phyloP scores from a whole-genome alignment of 768 basidiomycete genomes.

The Gloeopeniophorella convolvens region DNA sequence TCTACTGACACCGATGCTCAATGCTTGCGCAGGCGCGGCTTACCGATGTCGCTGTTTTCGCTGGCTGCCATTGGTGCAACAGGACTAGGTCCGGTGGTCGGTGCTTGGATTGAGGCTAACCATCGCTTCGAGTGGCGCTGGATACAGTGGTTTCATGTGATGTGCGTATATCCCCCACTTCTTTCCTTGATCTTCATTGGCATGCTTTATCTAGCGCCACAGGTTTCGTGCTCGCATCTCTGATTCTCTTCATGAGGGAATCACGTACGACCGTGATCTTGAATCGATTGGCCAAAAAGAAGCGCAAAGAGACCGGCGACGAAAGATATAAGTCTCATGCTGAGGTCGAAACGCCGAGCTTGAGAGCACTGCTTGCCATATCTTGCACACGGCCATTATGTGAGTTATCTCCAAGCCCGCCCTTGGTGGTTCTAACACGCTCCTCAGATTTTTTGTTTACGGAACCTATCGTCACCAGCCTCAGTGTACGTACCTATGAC shows the following conservation, averaged over 20 bases:
- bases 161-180: slow-evolving; percentile 32
- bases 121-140: slow-evolving; percentile 62
- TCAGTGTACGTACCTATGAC: slow-evolving; percentile 45
- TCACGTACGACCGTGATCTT: slow-evolving; percentile 70
- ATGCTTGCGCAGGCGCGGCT: slow-evolving; percentile 49
- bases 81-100: slow-evolving; percentile 56
- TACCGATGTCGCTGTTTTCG: slow-evolving; percentile 74
- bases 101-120: slow-evolving; percentile 63
- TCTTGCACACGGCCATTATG: slow-evolving; percentile 68
- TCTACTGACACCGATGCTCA: not conserved
- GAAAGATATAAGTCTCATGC: slow-evolving; percentile 52
- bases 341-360: slow-evolving; percentile 53
- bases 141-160: slow-evolving; percentile 79
- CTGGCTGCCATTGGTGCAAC: slow-evolving; percentile 52
- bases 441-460: slow-evolving; percentile 53
- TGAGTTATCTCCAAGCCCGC: slow-evolving; percentile 40
- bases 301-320: slow-evolving; percentile 63
- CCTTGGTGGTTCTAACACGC: no score
- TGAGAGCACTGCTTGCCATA: slow-evolving; percentile 56
- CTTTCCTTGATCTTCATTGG: slow-evolving; percentile 1
- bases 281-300: slow-evolving; percentile 50
- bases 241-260: slow-evolving; percentile 59
- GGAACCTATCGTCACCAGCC: slow-evolving; percentile 68
- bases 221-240: slow-evolving; percentile 41
- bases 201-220: slow-evolving; percentile 36